These are phyloP conservation scores for Crithidia sp. DNA, from an alignment of 208 protist genomes.

Conservation along the genomic window DNA sequence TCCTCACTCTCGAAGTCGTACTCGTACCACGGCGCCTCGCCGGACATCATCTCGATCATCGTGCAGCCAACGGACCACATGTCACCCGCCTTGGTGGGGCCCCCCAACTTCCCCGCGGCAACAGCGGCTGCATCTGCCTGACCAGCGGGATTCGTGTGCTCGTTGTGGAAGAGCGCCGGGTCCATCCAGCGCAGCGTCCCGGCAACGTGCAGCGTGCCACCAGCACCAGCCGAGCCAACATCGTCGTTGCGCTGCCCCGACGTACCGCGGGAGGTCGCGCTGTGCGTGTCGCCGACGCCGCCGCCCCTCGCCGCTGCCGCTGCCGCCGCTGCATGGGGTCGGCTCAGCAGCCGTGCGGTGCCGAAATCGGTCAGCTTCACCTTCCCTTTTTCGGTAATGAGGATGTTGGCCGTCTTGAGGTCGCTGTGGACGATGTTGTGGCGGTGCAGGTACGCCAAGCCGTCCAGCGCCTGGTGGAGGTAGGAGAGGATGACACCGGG, in stretches of 20 bases:
- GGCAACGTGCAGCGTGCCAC: slow-evolving; percentile 63
- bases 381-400: slow-evolving; percentile 86
- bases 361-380: slow-evolving; percentile 93
- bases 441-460: slow-evolving; percentile 86
- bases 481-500: slow-evolving; percentile 86
- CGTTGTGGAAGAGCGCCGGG: slow-evolving; percentile 72
- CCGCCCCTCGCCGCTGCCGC: slow-evolving; percentile 12
- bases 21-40: slow-evolving; percentile 87
- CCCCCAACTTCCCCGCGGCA: slow-evolving; percentile 16
- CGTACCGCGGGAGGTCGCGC: slow-evolving; percentile 15
- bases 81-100: slow-evolving; percentile 83
- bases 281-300: slow-evolving; percentile 12
- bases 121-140: neutral
- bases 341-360: slow-evolving; percentile 80
- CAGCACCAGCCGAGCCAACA: slow-evolving; percentile 15
- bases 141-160: slow-evolving; percentile 10
- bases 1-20: slow-evolving; percentile 91
- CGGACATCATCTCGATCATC: slow-evolving; percentile 92
- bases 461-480: slow-evolving; percentile 80
- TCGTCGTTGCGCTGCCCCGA: slow-evolving; percentile 32
- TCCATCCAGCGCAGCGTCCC: slow-evolving; percentile 93
- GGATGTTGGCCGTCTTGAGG: slow-evolving; percentile 92
- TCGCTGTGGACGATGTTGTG: slow-evolving; percentile 92
- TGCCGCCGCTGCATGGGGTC: slow-evolving; percentile 34
- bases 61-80: slow-evolving; percentile 93